Evolutionary conservation across 2,329 filamentous ascomycete species (phyloP).

Genomic region (Trichoderma citrinoviride): DNA sequence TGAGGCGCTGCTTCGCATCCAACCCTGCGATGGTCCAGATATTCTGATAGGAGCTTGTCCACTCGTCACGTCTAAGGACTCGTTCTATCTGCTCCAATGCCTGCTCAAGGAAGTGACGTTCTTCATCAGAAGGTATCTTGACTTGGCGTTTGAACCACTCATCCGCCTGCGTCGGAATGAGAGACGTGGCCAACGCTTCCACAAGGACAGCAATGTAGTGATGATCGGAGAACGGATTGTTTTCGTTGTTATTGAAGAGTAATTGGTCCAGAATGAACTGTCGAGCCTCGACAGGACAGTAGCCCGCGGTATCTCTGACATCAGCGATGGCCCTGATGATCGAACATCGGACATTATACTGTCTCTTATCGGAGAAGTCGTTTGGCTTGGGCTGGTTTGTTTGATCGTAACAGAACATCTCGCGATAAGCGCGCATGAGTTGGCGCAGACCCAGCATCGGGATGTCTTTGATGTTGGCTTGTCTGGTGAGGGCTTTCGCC

Average conservation of each 20-base stretch:
- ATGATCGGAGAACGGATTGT: slow-evolving; percentile 85
- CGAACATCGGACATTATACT: slow-evolving; percentile 79
- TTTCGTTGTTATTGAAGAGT: slow-evolving; percentile 90
- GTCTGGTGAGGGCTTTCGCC: slow-evolving; percentile 71
- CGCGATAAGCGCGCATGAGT: slow-evolving; percentile 79
- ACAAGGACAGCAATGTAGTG: slow-evolving; percentile 84
- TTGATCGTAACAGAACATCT: slow-evolving; percentile 80
- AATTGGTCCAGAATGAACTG: slow-evolving; percentile 85
- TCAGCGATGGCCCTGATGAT: slow-evolving; percentile 79
- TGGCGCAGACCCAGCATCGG: slow-evolving; percentile 80
- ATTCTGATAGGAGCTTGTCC: slow-evolving; percentile 66
- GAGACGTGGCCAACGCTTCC: slow-evolving; percentile 55
- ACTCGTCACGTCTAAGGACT: slow-evolving; percentile 66
- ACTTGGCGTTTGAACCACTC: slow-evolving; percentile 46
- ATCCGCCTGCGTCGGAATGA: slow-evolving; percentile 50
- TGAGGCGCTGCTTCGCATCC: slow-evolving; percentile 59
- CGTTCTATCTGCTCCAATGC: slow-evolving; percentile 64
- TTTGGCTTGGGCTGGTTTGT: slow-evolving; percentile 81
- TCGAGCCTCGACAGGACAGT: slow-evolving; percentile 75
- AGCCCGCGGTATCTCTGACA: slow-evolving; percentile 70
- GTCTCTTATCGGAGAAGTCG: slow-evolving; percentile 82
- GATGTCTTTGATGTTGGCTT: slow-evolving; percentile 63
- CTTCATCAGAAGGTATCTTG: slow-evolving; percentile 45
- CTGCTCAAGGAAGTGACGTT: slow-evolving; percentile 49
- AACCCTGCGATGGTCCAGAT: slow-evolving; percentile 62